A percentile compares a stretch with the other conserved stretches of the same genome.
Conservation (phyloP, 164 flowering plant genomes). For the Sextonia rubra region DNA sequence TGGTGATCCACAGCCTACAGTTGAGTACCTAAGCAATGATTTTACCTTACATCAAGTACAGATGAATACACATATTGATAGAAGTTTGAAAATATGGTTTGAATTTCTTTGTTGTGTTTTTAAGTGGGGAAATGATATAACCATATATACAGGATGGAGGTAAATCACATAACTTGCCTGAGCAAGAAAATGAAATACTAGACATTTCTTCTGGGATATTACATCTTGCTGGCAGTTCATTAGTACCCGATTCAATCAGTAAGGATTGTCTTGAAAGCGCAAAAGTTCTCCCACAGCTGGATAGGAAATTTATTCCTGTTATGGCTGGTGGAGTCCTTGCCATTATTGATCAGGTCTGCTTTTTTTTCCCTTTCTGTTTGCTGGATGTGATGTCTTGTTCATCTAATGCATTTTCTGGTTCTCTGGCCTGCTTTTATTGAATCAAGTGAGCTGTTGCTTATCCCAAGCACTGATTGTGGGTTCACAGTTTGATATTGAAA, state of each 20-base stretch:
- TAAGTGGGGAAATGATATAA: not conserved
- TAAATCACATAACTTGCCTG: conserved; percentile 16
- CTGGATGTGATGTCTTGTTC: not conserved
- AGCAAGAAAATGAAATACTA: conserved; percentile 40
- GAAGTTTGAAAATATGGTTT: not conserved
- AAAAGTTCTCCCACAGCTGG: conserved; percentile 81
- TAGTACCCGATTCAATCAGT: conserved; percentile 66
- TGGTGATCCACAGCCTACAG: conserved; percentile 24
- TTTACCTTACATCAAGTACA: not conserved
- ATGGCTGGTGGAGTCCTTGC: conserved; percentile 66
- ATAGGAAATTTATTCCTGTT: conserved; percentile 84
- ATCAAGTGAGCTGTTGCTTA: not conserved
- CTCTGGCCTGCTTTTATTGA: not conserved
- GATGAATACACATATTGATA: not conserved
- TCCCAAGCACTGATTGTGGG: not conserved
- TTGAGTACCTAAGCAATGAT: conserved; percentile 23
- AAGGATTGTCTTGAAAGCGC: conserved; percentile 61
- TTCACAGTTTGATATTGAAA: not conserved
- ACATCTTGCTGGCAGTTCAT: conserved; percentile 57
- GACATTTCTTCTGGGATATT: conserved; percentile 71
- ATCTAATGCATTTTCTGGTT: conserved; percentile 1
- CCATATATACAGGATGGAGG: conserved; percentile 31
- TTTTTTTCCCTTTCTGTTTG: not conserved
- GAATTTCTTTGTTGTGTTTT: not conserved
- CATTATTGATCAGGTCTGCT: conserved; percentile 80